Evolutionary conservation across 2,329 filamentous ascomycete species (phyloP).

Genomic region (Verticillium nubilum): DNA sequence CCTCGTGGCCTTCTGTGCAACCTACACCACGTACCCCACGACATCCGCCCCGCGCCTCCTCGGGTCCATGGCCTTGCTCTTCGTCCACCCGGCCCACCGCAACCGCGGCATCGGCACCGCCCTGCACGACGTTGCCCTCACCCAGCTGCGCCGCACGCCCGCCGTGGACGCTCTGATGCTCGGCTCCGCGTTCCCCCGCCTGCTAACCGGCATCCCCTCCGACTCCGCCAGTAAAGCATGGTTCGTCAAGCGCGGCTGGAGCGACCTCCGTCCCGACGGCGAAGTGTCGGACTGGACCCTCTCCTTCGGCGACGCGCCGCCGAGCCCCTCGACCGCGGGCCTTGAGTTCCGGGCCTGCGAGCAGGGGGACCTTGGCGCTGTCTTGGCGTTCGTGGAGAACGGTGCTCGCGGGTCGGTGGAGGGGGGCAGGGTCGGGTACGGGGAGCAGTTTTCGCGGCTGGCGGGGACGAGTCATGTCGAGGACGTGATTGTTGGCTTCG

Average conservation of each 20-base stretch:
- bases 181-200: slow-evolving; percentile 53
- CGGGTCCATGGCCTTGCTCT: slow-evolving; percentile 48
- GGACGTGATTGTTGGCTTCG: slow-evolving; percentile 49
- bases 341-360: slow-evolving; percentile 40
- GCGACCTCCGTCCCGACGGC: slow-evolving; percentile 31
- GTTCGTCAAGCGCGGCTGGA: slow-evolving; percentile 51
- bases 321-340: slow-evolving; percentile 31
- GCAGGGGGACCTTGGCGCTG: slow-evolving; percentile 36
- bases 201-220: slow-evolving; percentile 48
- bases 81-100: slow-evolving; percentile 44
- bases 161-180: slow-evolving; percentile 50
- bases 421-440: slow-evolving; percentile 51
- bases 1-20: slow-evolving; percentile 54
- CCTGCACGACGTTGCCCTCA: slow-evolving; percentile 46
- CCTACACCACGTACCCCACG: slow-evolving; percentile 53
- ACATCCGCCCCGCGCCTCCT: slow-evolving; percentile 45
- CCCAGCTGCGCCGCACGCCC: slow-evolving; percentile 41
- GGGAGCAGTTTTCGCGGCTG: slow-evolving; percentile 51
- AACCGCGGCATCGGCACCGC: slow-evolving; percentile 45
- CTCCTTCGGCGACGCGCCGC: slow-evolving; percentile 42
- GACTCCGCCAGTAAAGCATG: slow-evolving; percentile 39
- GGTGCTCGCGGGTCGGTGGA: slow-evolving; percentile 40
- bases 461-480: slow-evolving; percentile 40
- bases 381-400: slow-evolving; percentile 44
- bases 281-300: slow-evolving; percentile 46